Evolutionary conservation across 2,329 filamentous ascomycete genomes (phyloP), one percentile per base, ranked within the genome.

Genomic region (Apiospora kogelbergensis): DNA sequence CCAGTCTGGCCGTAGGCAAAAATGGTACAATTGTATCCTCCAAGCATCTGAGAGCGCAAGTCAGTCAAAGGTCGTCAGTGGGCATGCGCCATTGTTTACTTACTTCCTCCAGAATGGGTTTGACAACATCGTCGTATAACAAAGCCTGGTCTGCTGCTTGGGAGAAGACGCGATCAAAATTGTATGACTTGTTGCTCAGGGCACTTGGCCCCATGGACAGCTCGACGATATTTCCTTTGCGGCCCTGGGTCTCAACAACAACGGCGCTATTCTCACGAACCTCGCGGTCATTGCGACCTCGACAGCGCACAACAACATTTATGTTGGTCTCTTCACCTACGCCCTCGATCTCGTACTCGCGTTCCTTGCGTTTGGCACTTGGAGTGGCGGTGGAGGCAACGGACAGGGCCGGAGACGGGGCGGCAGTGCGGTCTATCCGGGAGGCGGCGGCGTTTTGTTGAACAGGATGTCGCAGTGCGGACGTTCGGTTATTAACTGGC

Each of bases 1-100:
- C 96, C 96, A 0, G 96, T 99, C 80, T 99, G 96, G 33, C 96
- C 96, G 79, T 99, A 99, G 42, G 96, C 96, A 76, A 99, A 99
- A 70, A 99, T 97, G 6, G 96, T 99, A 82, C 96, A 99, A 80
- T 99, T 99, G 83, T 93, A 98, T 67, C 96, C 96, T 30, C 90
- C 88, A 53, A 99, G 87, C 86, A 98, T 97, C 94, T 97, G 74
- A 1, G 44, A 24, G 69, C 64, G 17, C 3, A 33, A 11, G 30
- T 66, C 40, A 65, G 48, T 71, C 67, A 26, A 30, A 20, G 44
- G 7, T 40, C 41, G 5, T 33, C 13, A 17, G 17, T 20, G 63
- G n/a, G n/a, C 11, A 44, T 15, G 37, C n/a, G 6, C 30, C 44
- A 42, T 17, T 33, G 1, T 4, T 6, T 30, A 76, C 86, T 73